These are phyloP conservation scores for Manihot esculenta DNA, from an alignment of 441 rosid genomes.

Conservation along the genomic window DNA sequence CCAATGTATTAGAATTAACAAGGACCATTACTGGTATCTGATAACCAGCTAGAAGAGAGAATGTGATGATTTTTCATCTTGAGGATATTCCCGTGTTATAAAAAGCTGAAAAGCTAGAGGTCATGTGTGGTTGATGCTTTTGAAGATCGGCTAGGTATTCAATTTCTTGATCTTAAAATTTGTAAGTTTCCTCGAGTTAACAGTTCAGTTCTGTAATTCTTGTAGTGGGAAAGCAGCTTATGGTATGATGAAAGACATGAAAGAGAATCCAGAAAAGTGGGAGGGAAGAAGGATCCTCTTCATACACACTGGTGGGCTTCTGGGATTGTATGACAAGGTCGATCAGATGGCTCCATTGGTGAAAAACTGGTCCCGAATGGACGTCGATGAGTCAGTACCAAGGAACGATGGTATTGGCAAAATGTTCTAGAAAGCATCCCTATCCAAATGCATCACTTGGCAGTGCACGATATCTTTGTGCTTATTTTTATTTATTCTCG, in stretches of 20 bases:
- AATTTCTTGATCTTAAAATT: not conserved
- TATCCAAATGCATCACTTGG: not conserved
- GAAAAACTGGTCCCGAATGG: constrained; percentile 71
- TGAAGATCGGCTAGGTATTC: not conserved
- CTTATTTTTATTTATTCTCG: not conserved
- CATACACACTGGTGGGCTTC: constrained; percentile 86
- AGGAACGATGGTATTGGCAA: constrained; percentile 71
- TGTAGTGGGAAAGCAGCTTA: constrained; percentile 84
- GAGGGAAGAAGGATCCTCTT: constrained; percentile 79
- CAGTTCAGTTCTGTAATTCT: constrained; percentile 7
- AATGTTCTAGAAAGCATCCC: constrained; percentile 55
- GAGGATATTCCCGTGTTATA: too few relatives aligned
- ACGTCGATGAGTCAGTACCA: constrained; percentile 67
- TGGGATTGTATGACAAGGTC: constrained; percentile 75
- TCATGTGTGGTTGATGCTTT: too few relatives aligned
- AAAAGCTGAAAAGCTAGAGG: too few relatives aligned
- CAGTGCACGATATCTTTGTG: not conserved
- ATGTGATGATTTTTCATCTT: not conserved
- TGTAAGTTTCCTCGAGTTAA: not conserved
- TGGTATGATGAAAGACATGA: constrained; percentile 72
- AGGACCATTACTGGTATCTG: too few relatives aligned
- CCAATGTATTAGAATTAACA: too few relatives aligned
- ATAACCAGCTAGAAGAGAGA: not conserved
- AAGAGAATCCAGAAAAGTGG: constrained; percentile 66
- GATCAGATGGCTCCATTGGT: constrained; percentile 66